phyloP scores from a whole-genome alignment of 768 basidiomycete species.

The Phanerodontia chrysosporium region DNA sequence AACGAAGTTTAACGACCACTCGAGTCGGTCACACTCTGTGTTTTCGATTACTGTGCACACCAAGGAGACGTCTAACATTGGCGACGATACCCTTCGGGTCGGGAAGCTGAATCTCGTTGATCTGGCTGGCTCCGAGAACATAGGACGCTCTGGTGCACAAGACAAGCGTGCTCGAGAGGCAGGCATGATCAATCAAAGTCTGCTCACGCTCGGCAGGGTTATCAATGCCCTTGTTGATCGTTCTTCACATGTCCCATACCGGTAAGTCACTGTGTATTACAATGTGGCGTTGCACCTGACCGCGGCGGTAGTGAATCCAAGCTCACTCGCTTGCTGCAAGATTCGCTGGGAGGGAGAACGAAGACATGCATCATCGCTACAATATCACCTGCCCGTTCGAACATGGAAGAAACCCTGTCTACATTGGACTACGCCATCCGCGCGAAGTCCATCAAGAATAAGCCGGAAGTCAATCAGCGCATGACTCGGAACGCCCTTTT shows the following conservation, averaged over 20 bases:
- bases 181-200: conserved; percentile 97
- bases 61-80: conserved; percentile 73
- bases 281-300: conserved; percentile 1
- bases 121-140: conserved; percentile 95
- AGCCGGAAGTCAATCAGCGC: conserved; percentile 92
- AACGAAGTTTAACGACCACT: conserved; percentile 97
- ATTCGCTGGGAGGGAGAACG: conserved; percentile 95
- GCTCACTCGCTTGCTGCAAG: conserved; percentile 94
- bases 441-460: conserved; percentile 93
- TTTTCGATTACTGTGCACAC: conserved; percentile 95
- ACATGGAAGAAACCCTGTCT: conserved; percentile 95
- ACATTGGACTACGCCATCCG: conserved; percentile 95
- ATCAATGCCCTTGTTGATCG: conserved; percentile 95
- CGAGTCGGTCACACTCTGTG: conserved; percentile 95
- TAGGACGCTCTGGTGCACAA: conserved; percentile 92
- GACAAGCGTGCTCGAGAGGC: conserved; percentile 94
- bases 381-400: conserved; percentile 87
- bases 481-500: conserved; percentile 89
- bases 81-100: conserved; percentile 86
- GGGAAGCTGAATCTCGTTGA: conserved; percentile 98
- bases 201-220: conserved; percentile 94
- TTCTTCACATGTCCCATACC: conserved; percentile 89
- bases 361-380: conserved; percentile 99
- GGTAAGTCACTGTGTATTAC: conserved; percentile 41
- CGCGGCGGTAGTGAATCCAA: conserved; percentile 85